Conservation (phyloP, 768 basidiomycete species). For the Porpolomopsis calyptriformis region DNA sequence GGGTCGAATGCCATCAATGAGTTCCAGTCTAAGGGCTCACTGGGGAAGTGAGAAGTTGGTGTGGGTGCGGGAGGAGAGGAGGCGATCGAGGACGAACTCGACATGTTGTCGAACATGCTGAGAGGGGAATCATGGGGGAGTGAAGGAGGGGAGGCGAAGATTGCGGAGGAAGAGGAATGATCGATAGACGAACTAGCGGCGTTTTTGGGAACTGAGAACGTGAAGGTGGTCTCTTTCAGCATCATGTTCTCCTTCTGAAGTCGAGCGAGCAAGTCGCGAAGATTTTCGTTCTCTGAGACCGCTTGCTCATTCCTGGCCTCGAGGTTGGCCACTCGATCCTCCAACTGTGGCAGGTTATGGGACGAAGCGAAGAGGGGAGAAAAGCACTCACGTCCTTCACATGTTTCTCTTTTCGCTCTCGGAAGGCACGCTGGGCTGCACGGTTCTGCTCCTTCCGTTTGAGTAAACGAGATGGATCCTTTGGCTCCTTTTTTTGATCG, state of each 20-base stretch:
- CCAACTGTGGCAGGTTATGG: constrained; percentile 44
- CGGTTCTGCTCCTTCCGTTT: constrained; percentile 97
- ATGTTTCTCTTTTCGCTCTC: constrained; percentile 95
- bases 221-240: constrained; percentile 61
- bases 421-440: constrained; percentile 93
- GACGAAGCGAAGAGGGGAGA: background rate
- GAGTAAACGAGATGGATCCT: constrained; percentile 66
- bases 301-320: constrained; percentile 72
- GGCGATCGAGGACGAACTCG: constrained; percentile 10
- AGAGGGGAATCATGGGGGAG: constrained; percentile 15
- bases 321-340: constrained; percentile 81
- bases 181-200: constrained; percentile 11
- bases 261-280: constrained; percentile 74
- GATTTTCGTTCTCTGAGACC: constrained; percentile 74
- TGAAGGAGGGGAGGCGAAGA: constrained; percentile 19
- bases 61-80: constrained; percentile 13
- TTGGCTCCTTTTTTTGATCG: background rate
- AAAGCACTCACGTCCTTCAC: constrained; percentile 76
- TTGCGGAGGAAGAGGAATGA: constrained; percentile 11
- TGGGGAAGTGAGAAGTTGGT: constrained; percentile 18
- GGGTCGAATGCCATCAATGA: constrained; percentile 65
- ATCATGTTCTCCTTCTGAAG: constrained; percentile 81
- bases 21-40: constrained; percentile 49
- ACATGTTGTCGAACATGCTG: constrained; percentile 6
- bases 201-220: constrained; percentile 15